phyloP scores from a whole-genome alignment of 768 basidiomycete genomes.

The Psilocybe cyanescens region DNA sequence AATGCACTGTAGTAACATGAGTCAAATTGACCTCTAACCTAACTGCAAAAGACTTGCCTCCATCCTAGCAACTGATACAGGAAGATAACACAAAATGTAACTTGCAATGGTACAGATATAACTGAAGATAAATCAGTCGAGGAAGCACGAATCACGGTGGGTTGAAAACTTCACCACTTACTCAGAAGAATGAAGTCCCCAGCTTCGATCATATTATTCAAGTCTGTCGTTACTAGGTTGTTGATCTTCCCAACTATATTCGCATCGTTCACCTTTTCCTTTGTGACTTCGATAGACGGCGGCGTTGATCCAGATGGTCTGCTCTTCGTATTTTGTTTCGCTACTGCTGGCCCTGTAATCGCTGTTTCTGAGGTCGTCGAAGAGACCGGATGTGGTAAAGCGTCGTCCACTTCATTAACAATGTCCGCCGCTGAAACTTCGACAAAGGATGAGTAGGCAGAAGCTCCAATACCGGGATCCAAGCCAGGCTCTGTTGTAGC shows the following conservation, averaged over 20 bases:
- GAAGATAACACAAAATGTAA: constrained; percentile 43
- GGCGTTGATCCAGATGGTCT: background rate
- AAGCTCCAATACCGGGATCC: no score
- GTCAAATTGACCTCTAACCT: no score
- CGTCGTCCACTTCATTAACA: no score
- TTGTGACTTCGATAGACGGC: background rate
- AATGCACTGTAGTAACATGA: constrained; percentile 39
- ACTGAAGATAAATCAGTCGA: constrained; percentile 21
- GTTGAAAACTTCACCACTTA: background rate
- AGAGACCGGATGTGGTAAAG: no score
- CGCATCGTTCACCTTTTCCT: background rate
- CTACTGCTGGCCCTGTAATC: no score
- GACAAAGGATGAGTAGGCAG: no score
- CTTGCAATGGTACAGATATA: constrained; percentile 45
- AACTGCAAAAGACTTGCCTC: constrained; percentile 26
- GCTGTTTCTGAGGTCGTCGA: no score
- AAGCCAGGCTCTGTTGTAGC: background rate
- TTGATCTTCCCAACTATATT: constrained; percentile 78
- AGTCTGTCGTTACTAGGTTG: constrained; percentile 73
- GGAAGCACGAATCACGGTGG: background rate
- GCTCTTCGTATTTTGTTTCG: no score
- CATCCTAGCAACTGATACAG: constrained; percentile 50
- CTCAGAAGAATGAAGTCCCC: constrained; percentile 22
- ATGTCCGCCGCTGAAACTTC: no score
- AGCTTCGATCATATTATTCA: constrained; percentile 38